These are phyloP conservation scores for Nicotiana tomentosiformis DNA, from an alignment of 257 asterid genomes.

Conservation along the genomic window DNA sequence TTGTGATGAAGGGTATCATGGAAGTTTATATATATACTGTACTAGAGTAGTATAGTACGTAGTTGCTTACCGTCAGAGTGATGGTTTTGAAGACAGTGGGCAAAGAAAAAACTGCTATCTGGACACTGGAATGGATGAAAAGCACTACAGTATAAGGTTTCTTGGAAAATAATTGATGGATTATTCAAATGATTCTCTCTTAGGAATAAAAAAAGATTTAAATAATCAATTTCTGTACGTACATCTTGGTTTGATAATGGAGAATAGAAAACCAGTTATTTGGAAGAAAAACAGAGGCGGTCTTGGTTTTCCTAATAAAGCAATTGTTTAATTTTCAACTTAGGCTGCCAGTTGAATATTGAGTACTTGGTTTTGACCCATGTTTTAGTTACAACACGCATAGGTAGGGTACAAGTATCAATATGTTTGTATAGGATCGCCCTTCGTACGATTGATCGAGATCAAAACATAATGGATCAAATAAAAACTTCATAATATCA, in stretches of 20 bases:
- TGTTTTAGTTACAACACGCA: not conserved
- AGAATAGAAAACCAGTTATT: not conserved
- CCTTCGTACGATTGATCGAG: no score
- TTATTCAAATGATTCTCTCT: not conserved
- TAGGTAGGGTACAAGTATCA: not conserved
- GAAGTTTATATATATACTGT: not conserved
- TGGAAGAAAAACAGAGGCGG: not conserved
- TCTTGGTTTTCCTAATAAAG: not conserved
- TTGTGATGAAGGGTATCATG: not conserved
- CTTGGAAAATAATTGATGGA: not conserved
- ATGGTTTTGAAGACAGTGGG: conserved; percentile 29
- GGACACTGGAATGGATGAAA: not conserved
- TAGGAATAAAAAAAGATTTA: not conserved
- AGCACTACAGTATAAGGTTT: not conserved
- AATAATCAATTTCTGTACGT: not conserved
- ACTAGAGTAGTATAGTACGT: no score
- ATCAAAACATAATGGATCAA: no score
- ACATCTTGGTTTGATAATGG: not conserved
- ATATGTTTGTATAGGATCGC: no score
- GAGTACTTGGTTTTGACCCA: not conserved
- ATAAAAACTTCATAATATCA: no score
- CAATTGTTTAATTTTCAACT: not conserved
- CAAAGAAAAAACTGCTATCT: conserved; percentile 6
- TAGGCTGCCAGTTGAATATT: not conserved
- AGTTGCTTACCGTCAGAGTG: not conserved